Percentiles rank a stretch among this genome's conserved stretches.
These are phyloP conservation scores for Mycena albidolilacea DNA, from an alignment of 768 basidiomycete genomes.

Conservation along the genomic window DNA sequence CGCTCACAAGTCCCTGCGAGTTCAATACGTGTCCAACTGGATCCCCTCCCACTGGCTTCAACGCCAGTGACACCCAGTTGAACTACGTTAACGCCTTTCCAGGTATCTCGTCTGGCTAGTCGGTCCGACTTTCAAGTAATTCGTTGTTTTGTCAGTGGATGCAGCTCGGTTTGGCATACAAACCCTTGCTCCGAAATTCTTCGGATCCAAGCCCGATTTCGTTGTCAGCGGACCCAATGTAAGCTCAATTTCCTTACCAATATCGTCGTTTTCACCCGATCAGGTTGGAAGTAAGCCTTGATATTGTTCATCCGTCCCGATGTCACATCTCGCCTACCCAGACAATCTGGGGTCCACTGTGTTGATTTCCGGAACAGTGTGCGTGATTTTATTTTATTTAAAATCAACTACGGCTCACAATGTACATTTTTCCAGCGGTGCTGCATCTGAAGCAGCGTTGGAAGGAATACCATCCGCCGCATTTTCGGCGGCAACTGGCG, in stretches of 20 bases:
- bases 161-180: slow-evolving; percentile 59
- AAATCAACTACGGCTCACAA: background rate
- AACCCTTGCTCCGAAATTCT: slow-evolving; percentile 59
- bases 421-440: slow-evolving; percentile 53
- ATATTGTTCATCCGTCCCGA: background rate
- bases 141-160: slow-evolving; percentile 44
- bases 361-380: slow-evolving; percentile 60
- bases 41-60: slow-evolving; percentile 59
- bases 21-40: slow-evolving; percentile 63
- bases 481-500: slow-evolving; percentile 42
- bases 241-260: background rate
- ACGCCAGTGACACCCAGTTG: slow-evolving; percentile 53
- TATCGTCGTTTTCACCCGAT: background rate
- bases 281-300: slow-evolving; percentile 51
- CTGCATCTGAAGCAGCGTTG: slow-evolving; percentile 63
- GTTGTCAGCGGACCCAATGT: slow-evolving; percentile 64
- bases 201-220: slow-evolving; percentile 57
- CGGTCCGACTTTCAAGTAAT: background rate
- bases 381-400: slow-evolving; percentile 34
- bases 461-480: slow-evolving; percentile 54
- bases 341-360: slow-evolving; percentile 55
- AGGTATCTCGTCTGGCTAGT: slow-evolving; percentile 35
- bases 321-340: background rate
- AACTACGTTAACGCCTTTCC: slow-evolving; percentile 58
- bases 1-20: slow-evolving; percentile 57